Evolutionary conservation across 352 stramenopile genomes (phyloP).

Genomic region (Globisporangium middletonii): DNA sequence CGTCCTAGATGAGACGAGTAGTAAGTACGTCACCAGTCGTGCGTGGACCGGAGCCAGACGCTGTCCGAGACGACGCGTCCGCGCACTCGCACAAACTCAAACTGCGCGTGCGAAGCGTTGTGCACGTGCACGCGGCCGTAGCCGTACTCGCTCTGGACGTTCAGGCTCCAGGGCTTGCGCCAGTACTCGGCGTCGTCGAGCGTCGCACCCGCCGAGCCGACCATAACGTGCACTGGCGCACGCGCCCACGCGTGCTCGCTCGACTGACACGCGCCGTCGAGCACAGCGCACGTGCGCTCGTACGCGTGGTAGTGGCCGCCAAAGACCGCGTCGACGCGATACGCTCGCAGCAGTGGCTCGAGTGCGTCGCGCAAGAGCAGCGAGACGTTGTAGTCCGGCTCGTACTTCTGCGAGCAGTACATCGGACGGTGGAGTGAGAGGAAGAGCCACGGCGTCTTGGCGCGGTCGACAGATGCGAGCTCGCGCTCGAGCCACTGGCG

Average conservation of each 20-base stretch:
- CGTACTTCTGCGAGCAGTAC: slow-evolving; percentile 70
- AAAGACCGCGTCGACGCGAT: slow-evolving; percentile 89
- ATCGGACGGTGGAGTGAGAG: slow-evolving; percentile 90
- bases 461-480: slow-evolving; percentile 76
- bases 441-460: slow-evolving; percentile 89
- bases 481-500: slow-evolving; percentile 87
- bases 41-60: slow-evolving; percentile 28
- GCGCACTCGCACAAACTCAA: slow-evolving; percentile 69
- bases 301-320: slow-evolving; percentile 92
- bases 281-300: slow-evolving; percentile 85
- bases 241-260: slow-evolving; percentile 23
- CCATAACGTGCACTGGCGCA: slow-evolving; percentile 78
- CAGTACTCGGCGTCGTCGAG: slow-evolving; percentile 61
- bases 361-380: slow-evolving; percentile 81
- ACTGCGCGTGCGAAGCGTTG: slow-evolving; percentile 49
- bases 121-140: slow-evolving; percentile 73
- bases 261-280: slow-evolving; percentile 63
- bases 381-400: slow-evolving; percentile 58
- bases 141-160: slow-evolving; percentile 46
- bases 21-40: slow-evolving; percentile 23
- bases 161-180: slow-evolving; percentile 53
- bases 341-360: slow-evolving; percentile 80
- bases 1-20: too few species aligned
- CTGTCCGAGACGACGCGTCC: slow-evolving; percentile 7
- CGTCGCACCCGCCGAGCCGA: slow-evolving; percentile 78